These are phyloP conservation scores for Colletotrichum siamense DNA, from an alignment of 2,329 filamentous ascomycete genomes.

Conservation along the genomic window DNA sequence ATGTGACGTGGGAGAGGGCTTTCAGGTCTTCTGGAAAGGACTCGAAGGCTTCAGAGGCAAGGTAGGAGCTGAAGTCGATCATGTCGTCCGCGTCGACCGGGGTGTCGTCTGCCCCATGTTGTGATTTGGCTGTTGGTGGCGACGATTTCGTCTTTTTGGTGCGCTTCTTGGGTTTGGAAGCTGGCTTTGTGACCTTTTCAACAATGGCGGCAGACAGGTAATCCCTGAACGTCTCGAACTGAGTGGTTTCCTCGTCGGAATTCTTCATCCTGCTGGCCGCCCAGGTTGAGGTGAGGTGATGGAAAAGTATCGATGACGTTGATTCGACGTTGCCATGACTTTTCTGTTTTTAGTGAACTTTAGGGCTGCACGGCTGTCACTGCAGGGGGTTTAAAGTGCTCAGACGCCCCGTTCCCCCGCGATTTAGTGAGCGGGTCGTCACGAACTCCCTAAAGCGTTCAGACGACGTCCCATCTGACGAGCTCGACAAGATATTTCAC, in stretches of 20 bases:
- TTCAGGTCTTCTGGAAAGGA: conserved; percentile 67
- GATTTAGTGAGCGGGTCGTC: neutral
- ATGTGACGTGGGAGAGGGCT: conserved; percentile 63
- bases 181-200: conserved; percentile 55
- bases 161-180: conserved; percentile 51
- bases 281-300: neutral
- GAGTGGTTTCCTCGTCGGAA: conserved; percentile 1
- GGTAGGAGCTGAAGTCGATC: conserved; percentile 82
- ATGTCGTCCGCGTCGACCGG: conserved; percentile 66
- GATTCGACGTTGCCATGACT: neutral
- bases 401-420: neutral
- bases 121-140: neutral
- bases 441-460: neutral
- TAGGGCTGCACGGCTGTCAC: neutral
- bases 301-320: conserved; percentile 10
- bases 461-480: neutral
- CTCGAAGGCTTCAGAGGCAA: conserved; percentile 72
- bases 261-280: conserved; percentile 51
- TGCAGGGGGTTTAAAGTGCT: neutral
- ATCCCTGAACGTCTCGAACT: conserved; percentile 70
- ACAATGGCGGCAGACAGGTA: conserved; percentile 75
- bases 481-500: neutral
- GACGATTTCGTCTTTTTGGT: conserved; percentile 32
- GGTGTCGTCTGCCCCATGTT: neutral
- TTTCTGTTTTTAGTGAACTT: neutral